These are phyloP conservation scores for Quercus alba DNA, from an alignment of 306 rosid species.

Conservation along the genomic window DNA sequence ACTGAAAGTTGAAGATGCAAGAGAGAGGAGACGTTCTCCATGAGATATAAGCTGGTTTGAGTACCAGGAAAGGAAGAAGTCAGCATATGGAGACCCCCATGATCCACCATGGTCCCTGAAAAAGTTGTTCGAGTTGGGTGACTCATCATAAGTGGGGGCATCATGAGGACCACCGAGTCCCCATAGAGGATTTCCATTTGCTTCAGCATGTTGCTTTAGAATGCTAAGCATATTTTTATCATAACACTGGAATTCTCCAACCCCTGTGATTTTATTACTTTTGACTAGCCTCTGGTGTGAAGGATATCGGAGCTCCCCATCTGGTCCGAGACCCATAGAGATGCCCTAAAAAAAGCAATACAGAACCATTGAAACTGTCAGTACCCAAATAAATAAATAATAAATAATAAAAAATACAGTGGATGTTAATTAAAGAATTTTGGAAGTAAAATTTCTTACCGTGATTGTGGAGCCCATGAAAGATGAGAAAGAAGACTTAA, in stretches of 20 bases:
- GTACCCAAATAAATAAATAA: background rate
- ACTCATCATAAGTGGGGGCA: conserved; percentile 54
- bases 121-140: conserved; percentile 47
- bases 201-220: conserved; percentile 78
- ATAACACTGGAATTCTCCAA: conserved; percentile 92
- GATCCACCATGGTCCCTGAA: conserved; percentile 70
- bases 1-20: conserved; percentile 55
- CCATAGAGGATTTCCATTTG: conserved; percentile 73
- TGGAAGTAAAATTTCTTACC: conserved; percentile 34
- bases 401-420: background rate
- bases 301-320: conserved; percentile 86
- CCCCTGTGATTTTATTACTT: conserved; percentile 34
- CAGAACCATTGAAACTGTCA: conserved; percentile 15
- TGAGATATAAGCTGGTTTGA: conserved; percentile 68
- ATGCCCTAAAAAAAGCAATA: conserved; percentile 58
- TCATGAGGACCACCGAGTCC: conserved; percentile 98
- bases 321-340: conserved; percentile 91
- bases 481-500: conserved; percentile 64
- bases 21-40: conserved; percentile 60
- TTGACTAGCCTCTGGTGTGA: conserved; percentile 46
- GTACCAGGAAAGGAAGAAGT: conserved; percentile 96
- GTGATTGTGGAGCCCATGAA: conserved; percentile 69
- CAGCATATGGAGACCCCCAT: conserved; percentile 82
- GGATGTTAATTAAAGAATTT: background rate
- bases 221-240: conserved; percentile 69